Conservation (phyloP, 1,139 yeast species). For the Suhomyces panamericanus region DNA sequence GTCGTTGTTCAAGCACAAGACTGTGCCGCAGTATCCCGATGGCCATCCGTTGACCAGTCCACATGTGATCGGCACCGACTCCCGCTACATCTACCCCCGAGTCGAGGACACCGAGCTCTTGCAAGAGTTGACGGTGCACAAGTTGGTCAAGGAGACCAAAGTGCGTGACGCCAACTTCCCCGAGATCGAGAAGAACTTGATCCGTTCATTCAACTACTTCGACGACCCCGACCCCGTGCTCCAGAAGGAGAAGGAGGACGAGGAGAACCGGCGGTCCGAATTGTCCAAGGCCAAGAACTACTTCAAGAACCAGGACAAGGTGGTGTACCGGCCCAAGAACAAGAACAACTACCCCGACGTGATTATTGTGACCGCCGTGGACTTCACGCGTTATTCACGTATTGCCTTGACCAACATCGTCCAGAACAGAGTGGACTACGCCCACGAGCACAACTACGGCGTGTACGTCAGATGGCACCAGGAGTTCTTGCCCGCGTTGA, state of each 20-base stretch:
- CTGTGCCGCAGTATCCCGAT: conserved; percentile 26
- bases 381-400: conserved; percentile 65
- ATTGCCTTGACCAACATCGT: conserved; percentile 64
- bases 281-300: conserved; percentile 51
- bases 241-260: conserved; percentile 41
- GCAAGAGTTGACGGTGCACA: conserved; percentile 53
- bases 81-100: conserved; percentile 62
- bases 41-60: conserved; percentile 39
- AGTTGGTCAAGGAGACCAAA: conserved; percentile 48
- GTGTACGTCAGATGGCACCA: conserved; percentile 79
- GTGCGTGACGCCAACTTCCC: conserved; percentile 38
- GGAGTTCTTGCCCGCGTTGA: conserved; percentile 66
- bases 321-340: conserved; percentile 48
- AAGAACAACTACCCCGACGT: conserved; percentile 59
- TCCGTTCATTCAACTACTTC: conserved; percentile 42
- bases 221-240: conserved; percentile 46
- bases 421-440: conserved; percentile 81
- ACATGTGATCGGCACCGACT: conserved; percentile 42
- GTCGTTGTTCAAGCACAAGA: conserved; percentile 10
- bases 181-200: conserved; percentile 35
- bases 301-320: conserved; percentile 66
- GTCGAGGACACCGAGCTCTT: conserved; percentile 64
- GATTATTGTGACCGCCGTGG: conserved; percentile 78
- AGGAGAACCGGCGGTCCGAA: conserved; percentile 38
- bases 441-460: conserved; percentile 72